phyloP scores from a whole-genome alignment of 2,329 filamentous ascomycete genomes.

The Alternaria panax region DNA sequence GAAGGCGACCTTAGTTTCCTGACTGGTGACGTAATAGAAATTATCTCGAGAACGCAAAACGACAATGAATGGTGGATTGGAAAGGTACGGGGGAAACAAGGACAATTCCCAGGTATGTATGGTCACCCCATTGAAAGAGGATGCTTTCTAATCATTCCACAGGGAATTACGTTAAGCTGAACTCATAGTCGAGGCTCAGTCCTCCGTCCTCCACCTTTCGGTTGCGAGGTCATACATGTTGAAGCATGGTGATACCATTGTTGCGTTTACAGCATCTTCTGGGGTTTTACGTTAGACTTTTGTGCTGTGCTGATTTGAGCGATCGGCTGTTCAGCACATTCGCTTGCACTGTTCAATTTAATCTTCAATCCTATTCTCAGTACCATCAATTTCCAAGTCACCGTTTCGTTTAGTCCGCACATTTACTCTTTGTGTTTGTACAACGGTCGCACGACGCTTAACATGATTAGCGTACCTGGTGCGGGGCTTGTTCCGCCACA shows the following conservation, averaged over 20 bases:
- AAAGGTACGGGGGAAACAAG: slow-evolving; percentile 77
- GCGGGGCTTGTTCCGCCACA: slow-evolving; percentile 1
- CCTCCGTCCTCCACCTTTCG: background rate
- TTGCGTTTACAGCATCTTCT: slow-evolving; percentile 4
- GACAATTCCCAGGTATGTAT: slow-evolving; percentile 89
- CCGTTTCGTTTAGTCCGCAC: no score
- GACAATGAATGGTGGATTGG: slow-evolving; percentile 98
- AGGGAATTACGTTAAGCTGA: slow-evolving; percentile 56
- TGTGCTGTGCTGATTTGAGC: background rate
- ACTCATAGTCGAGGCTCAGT: slow-evolving; percentile 26
- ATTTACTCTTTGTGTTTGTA: background rate
- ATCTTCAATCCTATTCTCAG: slow-evolving; percentile 3
- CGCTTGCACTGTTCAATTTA: slow-evolving; percentile 1
- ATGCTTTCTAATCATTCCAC: slow-evolving; percentile 31
- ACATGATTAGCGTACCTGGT: background rate
- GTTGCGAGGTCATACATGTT: slow-evolving; percentile 23
- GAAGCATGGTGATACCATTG: slow-evolving; percentile 1
- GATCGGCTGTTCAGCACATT: slow-evolving; percentile 4
- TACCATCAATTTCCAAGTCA: background rate
- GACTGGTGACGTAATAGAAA: slow-evolving; percentile 89
- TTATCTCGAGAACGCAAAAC: slow-evolving; percentile 81
- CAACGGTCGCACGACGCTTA: background rate
- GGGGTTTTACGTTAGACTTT: slow-evolving; percentile 8
- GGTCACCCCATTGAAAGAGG: background rate
- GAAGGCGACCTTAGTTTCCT: slow-evolving; percentile 92